Base-by-base conservation (phyloP, 805 yeast species). In the Vanderwaltozyma verrucispora region DNA sequence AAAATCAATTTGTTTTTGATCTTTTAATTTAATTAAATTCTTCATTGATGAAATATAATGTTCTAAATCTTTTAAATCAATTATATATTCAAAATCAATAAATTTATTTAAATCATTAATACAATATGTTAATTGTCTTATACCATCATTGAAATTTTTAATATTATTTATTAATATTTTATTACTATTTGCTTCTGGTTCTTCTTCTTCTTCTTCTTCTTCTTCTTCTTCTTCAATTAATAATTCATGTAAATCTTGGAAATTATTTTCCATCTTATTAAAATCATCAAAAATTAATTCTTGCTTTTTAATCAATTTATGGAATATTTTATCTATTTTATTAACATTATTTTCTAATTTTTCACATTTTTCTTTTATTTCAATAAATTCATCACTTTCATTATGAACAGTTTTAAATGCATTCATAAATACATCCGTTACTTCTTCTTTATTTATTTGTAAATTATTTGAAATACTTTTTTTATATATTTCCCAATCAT, bases 391-490 rank as follows among this genome's bases (percentile, higher is more conserved):
- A 32, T 80, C 75, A 43, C 74, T 75, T 49, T 78, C 84, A 35
- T 67, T 62, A 33, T 71, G 66, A 5, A 80, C 78, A 34, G 84
- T 79, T 39, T 89, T 80, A 53, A 89, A 85, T n/a, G 94, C 94
- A 54, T 89, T 89, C 80, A 89, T 82, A 30, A 92, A 77, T 3
- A 83, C 80, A 53, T 89, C 98, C 0, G 95, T 78, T n/a, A 89
- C 70, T 12, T 84, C 77, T 35, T 92, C 98, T 38, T 51, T 53
- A 19, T 46, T 49, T 11, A 19, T 23, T 14, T 36, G 31, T 10
- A 36, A 36, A 23, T 47, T 48, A 2, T 53, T 58, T 7, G 48
- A 38, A 16, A 56, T 27, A 32, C 51, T 52, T 32, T 52, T 50
- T 28, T 54, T 50, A 35, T 55, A 56, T 12, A 54, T 49, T 28